A percentile compares a stretch with the other conserved stretches of the same genome.
These are phyloP conservation scores for Achaetomium macrosporum DNA, from an alignment of 2,329 filamentous ascomycete species.

Conservation along the genomic window DNA sequence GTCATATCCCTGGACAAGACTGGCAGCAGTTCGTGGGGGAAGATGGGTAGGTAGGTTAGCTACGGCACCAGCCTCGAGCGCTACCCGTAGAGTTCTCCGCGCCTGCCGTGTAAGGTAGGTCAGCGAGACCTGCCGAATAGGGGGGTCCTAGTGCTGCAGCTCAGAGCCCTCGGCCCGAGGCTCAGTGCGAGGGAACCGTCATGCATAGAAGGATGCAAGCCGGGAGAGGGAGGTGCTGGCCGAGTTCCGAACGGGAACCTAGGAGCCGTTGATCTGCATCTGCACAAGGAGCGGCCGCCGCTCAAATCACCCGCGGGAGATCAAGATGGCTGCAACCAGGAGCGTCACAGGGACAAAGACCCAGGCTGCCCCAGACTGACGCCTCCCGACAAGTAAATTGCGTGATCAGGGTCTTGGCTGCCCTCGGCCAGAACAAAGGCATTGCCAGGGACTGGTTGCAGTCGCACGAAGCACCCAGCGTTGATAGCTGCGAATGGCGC, in stretches of 20 bases:
- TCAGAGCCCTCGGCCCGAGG: neutral
- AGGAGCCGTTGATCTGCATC: neutral
- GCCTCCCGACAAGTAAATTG: conserved; percentile 12
- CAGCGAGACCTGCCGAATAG: neutral
- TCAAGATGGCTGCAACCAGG: neutral
- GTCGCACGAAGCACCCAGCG: neutral
- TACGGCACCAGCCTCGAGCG: neutral
- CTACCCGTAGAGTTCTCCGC: neutral
- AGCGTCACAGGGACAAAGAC: neutral
- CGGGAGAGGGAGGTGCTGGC: neutral
- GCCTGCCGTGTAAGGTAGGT: neutral
- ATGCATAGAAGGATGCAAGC: neutral
- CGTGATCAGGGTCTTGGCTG: conserved; percentile 16
- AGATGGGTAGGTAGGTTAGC: neutral
- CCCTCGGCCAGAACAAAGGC: conserved; percentile 6
- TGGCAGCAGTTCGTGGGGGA: conserved; percentile 4
- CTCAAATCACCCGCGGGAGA: too few species aligned
- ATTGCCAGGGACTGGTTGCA: neutral
- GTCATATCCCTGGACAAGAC: neutral
- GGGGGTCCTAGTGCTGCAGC: neutral
- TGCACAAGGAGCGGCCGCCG: too few species aligned
- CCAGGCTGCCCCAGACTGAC: neutral
- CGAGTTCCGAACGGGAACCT: neutral
- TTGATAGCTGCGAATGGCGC: neutral
- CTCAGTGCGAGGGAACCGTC: neutral